Conservation (phyloP, 352 stramenopile species). For the Phytophthora ohioensis region DNA sequence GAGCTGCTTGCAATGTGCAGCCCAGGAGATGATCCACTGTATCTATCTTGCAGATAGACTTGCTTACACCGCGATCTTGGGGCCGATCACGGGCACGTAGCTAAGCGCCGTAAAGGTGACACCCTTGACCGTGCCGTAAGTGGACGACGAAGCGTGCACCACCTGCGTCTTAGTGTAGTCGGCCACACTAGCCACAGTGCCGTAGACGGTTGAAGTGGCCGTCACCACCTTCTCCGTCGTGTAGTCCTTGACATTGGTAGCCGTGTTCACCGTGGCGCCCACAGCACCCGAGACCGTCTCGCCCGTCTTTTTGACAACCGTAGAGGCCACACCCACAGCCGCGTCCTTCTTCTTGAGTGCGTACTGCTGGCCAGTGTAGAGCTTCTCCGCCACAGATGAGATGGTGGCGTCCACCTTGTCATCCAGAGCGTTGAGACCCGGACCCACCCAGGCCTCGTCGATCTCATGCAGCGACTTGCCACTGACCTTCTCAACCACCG, state of each 20-base stretch:
- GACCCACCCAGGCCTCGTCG: slow-evolving; percentile 59
- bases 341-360: slow-evolving; percentile 77
- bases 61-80: slow-evolving; percentile 52
- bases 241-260: slow-evolving; percentile 69
- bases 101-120: slow-evolving; percentile 63
- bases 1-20: slow-evolving; percentile 1
- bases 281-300: slow-evolving; percentile 53
- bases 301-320: slow-evolving; percentile 52
- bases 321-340: slow-evolving; percentile 49
- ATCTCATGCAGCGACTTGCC: slow-evolving; percentile 69
- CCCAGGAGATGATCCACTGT: neutral
- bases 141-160: slow-evolving; percentile 73
- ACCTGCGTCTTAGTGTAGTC: slow-evolving; percentile 77
- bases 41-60: neutral
- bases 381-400: slow-evolving; percentile 54
- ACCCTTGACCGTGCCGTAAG: slow-evolving; percentile 61
- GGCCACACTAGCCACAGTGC: slow-evolving; percentile 56
- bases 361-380: slow-evolving; percentile 70
- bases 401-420: slow-evolving; percentile 73
- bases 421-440: slow-evolving; percentile 64
- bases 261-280: slow-evolving; percentile 51
- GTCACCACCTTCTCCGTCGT: slow-evolving; percentile 54
- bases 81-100: slow-evolving; percentile 67
- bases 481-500: slow-evolving; percentile 65
- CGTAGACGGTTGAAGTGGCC: slow-evolving; percentile 46